Conservation (phyloP, 2,329 filamentous ascomycete genomes). For the Akanthomyces muscarius region DNA sequence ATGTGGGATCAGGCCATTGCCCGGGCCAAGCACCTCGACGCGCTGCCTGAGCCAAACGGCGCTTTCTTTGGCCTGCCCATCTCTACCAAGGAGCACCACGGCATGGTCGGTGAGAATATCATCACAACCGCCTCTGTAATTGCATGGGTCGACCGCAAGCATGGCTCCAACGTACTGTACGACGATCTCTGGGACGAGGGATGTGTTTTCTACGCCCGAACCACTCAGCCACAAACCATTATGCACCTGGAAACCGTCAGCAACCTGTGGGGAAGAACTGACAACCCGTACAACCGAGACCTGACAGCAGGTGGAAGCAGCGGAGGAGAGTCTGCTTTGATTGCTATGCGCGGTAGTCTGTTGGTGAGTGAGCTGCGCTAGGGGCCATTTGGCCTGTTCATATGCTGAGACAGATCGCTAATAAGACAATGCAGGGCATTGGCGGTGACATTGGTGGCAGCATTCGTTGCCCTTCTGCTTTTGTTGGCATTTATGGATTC, state of each 20-base stretch:
- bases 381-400: not conserved
- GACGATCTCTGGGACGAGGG: constrained; percentile 34
- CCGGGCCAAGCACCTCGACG: constrained; percentile 31
- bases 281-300: constrained; percentile 60
- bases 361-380: constrained; percentile 24
- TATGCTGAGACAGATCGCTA: not conserved
- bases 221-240: constrained; percentile 60
- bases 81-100: constrained; percentile 34
- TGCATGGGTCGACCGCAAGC: constrained; percentile 30
- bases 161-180: constrained; percentile 32
- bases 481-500: constrained; percentile 35
- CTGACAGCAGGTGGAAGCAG: constrained; percentile 61
- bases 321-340: constrained; percentile 49
- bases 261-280: constrained; percentile 58
- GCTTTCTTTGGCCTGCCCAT: constrained; percentile 33
- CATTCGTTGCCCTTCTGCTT: constrained; percentile 34
- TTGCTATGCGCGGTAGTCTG: constrained; percentile 39
- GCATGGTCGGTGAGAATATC: constrained; percentile 31
- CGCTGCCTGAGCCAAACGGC: constrained; percentile 30
- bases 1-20: constrained; percentile 34
- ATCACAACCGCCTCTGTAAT: constrained; percentile 28
- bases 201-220: constrained; percentile 60
- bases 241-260: constrained; percentile 56
- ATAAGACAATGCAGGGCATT: constrained; percentile 27
- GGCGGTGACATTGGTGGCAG: constrained; percentile 42